Conservation (phyloP, 495 filamentous ascomycete species). For the Daldinia bambusicola region DNA sequence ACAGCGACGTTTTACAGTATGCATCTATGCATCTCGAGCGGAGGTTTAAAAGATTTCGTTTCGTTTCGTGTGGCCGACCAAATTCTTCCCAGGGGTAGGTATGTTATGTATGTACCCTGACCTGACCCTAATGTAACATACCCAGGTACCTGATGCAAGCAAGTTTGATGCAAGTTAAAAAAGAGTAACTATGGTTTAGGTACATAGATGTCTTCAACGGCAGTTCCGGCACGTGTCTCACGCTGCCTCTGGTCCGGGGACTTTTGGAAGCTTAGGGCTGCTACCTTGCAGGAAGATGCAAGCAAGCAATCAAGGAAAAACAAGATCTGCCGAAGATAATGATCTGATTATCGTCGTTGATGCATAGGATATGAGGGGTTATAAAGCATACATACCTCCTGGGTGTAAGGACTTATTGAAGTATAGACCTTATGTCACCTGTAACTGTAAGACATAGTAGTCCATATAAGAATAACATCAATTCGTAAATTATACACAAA, state of each 20-base stretch:
- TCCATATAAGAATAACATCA: neutral
- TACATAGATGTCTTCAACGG: no score
- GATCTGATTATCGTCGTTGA: slow-evolving; percentile 37
- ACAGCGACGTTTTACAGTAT: slow-evolving; percentile 1
- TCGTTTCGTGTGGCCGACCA: slow-evolving; percentile 37
- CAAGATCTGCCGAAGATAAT: slow-evolving; percentile 17
- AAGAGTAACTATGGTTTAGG: no score
- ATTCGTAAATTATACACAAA: neutral
- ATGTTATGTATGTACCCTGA: no score
- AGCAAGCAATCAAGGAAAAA: slow-evolving; percentile 1
- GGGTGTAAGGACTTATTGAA: no score
- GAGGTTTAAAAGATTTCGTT: slow-evolving; percentile 10
- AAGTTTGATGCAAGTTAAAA: neutral
- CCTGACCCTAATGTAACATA: neutral
- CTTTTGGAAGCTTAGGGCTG: neutral
- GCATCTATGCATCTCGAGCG: slow-evolving; percentile 5
- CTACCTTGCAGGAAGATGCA: neutral
- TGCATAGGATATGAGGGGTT: slow-evolving; percentile 29
- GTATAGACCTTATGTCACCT: neutral
- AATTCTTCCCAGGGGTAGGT: neutral
- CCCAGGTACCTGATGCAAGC: neutral
- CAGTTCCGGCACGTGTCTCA: neutral
- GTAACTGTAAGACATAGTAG: neutral
- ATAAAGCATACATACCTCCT: neutral
- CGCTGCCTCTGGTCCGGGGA: neutral